Base-by-base conservation (phyloP, 202 grass and related monocot genomes). In the Carex arenaria region DNA sequence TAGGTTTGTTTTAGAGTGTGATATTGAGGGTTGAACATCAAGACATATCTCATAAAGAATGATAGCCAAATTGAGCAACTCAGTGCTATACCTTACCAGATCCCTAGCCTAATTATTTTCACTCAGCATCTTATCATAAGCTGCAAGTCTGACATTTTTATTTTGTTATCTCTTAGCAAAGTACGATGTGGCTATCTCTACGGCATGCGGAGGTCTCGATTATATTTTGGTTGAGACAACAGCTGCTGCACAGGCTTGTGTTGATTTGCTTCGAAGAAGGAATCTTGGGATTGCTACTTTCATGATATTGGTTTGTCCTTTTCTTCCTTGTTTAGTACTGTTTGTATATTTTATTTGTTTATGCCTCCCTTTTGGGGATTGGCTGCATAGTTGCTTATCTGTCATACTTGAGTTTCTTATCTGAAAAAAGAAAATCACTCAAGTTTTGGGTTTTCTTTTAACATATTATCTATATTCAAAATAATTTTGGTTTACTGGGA, bases 151-250 rank as follows among this genome's bases (percentile, higher is more conserved):
- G 73, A 32, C 53, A 78, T 38, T 12, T 18, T 59, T 10, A 55
- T 36, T 60, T 38, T 78, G 26, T 36, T 57, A 60, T 26, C 3
- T 78, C 59, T 81, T 88, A 99, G 96, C 88, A 78, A 99, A 99
- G 83, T 99, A 99, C 67, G 96, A 95, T 67, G 89, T 99, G 20
- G 93, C 96, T 63, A 90, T 95, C 87, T 99, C 93, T 62, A 93
- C 96, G 56, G 92, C 94, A 59, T 88, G 86, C 18, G 20, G 63
- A 86, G 96, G 89, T 5, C 93, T 99, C 74, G 87, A 99, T 77
- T 89, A 87, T 89, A 99, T 95, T 85, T 85, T 95, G 53, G 93
- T 99, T 71, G 96, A 95, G 86, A 99, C 96, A 77, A 90, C 91
- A 85, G 86, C 87, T 86, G 90, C 90, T 4, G 96, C 96, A 42